Evolutionary conservation across 75 land plant species (phyloP).

Genomic region (Sequoia sempervirens): DNA sequence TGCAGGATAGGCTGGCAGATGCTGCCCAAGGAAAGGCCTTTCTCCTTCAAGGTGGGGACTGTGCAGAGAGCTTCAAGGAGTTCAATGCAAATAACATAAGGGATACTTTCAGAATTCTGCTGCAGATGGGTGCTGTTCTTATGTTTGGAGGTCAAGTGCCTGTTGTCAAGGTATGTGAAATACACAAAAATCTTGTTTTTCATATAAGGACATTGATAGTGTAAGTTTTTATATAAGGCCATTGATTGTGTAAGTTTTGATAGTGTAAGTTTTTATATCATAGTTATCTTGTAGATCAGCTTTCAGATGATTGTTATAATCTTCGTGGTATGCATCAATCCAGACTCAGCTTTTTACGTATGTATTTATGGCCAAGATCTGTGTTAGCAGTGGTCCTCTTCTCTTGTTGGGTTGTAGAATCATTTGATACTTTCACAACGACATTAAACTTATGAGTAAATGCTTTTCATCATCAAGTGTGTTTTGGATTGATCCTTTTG

Average conservation of each 20-base stretch:
- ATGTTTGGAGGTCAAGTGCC: conserved; percentile 60
- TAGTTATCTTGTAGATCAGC: background rate
- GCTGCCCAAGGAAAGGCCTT: conserved; percentile 66
- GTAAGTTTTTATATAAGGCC: background rate
- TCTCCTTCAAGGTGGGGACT: conserved; percentile 66
- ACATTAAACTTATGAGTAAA: background rate
- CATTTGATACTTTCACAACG: background rate
- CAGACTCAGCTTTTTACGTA: background rate
- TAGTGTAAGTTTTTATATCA: background rate
- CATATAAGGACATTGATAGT: background rate
- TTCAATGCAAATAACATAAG: conserved; percentile 67
- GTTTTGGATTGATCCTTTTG: background rate
- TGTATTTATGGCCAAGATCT: background rate
- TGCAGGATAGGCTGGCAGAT: conserved; percentile 58
- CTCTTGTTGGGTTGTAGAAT: background rate
- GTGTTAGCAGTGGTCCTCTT: background rate
- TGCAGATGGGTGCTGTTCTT: conserved; percentile 65
- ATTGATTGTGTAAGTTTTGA: background rate
- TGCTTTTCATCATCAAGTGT: background rate
- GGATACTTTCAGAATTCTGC: conserved; percentile 64
- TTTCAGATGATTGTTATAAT: background rate
- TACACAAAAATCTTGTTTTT: background rate
- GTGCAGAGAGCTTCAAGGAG: conserved; percentile 85
- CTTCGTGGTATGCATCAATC: background rate
- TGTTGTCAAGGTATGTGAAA: conserved; percentile 40